phyloP scores from a whole-genome alignment of 176 grass and related monocot species.

The Pharus latifolius region DNA sequence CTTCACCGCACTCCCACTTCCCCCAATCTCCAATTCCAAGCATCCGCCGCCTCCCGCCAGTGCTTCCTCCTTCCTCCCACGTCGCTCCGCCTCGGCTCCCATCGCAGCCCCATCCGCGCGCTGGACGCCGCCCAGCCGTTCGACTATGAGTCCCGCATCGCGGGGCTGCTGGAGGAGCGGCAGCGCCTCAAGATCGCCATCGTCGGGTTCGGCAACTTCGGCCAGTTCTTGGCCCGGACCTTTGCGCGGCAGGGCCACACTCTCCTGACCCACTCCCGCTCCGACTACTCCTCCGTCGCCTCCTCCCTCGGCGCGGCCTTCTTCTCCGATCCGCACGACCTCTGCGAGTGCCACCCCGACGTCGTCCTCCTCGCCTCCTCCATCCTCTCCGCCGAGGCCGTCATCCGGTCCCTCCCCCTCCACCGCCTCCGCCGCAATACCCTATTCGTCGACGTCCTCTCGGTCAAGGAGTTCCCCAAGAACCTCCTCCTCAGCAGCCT shows the following conservation, averaged over 20 bases:
- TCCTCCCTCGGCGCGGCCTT: conserved; percentile 32
- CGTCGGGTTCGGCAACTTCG: conserved; percentile 86
- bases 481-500: conserved; percentile 63
- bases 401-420: conserved; percentile 60
- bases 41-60: not conserved
- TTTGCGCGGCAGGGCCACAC: conserved; percentile 72
- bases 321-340: conserved; percentile 69
- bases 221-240: conserved; percentile 55
- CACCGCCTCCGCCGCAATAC: conserved; percentile 84
- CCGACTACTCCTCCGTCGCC: conserved; percentile 65
- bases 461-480: conserved; percentile 91
- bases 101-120: conserved; percentile 25
- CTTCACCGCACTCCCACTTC: not conserved
- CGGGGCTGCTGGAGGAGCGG: conserved; percentile 33
- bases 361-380: conserved; percentile 73
- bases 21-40: conserved; percentile 12
- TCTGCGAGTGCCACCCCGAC: conserved; percentile 87
- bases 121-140: conserved; percentile 51
- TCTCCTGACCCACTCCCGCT: conserved; percentile 61
- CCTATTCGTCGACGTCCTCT: conserved; percentile 84
- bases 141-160: conserved; percentile 51
- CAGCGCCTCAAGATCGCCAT: conserved; percentile 88
- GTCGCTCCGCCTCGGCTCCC: not conserved
- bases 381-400: conserved; percentile 71
- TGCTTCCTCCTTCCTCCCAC: not conserved